A percentile compares a stretch with the other conserved stretches of the same genome.
phyloP scores from a whole-genome alignment of 331 rosid genomes.

The Pyracantha coccinea region DNA sequence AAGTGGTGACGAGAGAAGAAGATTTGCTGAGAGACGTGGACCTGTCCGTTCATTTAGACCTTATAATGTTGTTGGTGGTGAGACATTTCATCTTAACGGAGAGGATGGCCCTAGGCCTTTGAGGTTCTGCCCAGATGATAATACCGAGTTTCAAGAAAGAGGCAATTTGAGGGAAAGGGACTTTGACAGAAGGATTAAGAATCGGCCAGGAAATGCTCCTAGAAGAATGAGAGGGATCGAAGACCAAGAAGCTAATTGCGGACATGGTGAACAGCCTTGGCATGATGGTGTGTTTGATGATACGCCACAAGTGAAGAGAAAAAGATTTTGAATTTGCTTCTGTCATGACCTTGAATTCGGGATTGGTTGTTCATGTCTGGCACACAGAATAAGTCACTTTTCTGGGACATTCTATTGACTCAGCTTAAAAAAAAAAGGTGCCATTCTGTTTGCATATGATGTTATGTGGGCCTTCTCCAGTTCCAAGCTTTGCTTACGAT shows the following conservation, averaged over 20 bases:
- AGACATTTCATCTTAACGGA: slow-evolving; percentile 50
- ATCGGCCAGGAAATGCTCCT: slow-evolving; percentile 47
- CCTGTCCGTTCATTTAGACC: slow-evolving; percentile 66
- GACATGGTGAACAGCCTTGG: slow-evolving; percentile 69
- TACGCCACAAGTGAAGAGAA: slow-evolving; percentile 35
- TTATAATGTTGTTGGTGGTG: slow-evolving; percentile 44
- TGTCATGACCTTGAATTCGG: background rate
- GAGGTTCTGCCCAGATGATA: slow-evolving; percentile 56
- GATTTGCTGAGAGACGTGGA: slow-evolving; percentile 72
- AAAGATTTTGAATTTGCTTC: slow-evolving; percentile 30
- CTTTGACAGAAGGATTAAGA: slow-evolving; percentile 56
- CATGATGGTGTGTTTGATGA: slow-evolving; percentile 40
- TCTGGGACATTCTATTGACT: slow-evolving; percentile 4
- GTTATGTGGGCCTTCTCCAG: background rate
- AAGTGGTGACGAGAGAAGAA: slow-evolving; percentile 64
- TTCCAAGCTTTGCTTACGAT: background rate
- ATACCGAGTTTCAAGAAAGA: slow-evolving; percentile 74
- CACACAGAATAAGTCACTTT: background rate
- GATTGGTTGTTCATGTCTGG: background rate
- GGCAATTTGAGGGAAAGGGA: slow-evolving; percentile 62
- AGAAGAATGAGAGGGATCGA: slow-evolving; percentile 66
- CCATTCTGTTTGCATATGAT: background rate
- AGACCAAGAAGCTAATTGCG: slow-evolving; percentile 61
- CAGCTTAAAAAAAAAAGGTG: background rate
- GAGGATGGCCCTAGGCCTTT: slow-evolving; percentile 55